Conservation (phyloP, 1,284 basidiomycete species). For the Rhodofomes roseus region DNA sequence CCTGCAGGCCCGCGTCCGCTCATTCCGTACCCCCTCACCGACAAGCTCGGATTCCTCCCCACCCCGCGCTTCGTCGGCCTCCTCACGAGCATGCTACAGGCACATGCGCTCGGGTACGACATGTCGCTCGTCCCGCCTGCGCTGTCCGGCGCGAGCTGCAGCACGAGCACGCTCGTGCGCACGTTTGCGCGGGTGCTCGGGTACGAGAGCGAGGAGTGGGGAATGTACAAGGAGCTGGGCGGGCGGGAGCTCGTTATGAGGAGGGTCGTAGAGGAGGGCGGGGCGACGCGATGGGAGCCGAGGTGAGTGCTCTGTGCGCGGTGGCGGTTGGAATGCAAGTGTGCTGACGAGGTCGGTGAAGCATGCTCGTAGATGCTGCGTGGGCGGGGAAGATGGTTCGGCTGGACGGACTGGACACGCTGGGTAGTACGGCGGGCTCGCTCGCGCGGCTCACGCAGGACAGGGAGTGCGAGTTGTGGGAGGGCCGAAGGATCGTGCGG, state of each 20-base stretch:
- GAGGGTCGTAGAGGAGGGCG: constrained; percentile 41
- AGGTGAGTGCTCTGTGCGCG: constrained; percentile 34
- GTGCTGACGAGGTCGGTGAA: constrained; percentile 18
- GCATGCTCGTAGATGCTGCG: constrained; percentile 53
- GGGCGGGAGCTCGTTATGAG: constrained; percentile 63
- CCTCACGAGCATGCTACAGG: constrained; percentile 32
- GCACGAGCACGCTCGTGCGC: constrained; percentile 31
- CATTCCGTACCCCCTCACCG: constrained; percentile 21
- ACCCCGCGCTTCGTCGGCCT: constrained; percentile 33
- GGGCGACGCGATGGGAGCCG: constrained; percentile 60
- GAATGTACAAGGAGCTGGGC: constrained; percentile 68
- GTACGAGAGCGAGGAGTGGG: constrained; percentile 54
- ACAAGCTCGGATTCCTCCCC: constrained; percentile 23
- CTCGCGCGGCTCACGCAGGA: constrained; percentile 56
- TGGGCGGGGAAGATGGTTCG: constrained; percentile 57
- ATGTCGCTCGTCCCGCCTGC: constrained; percentile 33
- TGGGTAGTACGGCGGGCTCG: constrained; percentile 60
- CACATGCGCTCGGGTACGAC: constrained; percentile 34
- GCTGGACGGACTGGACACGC: constrained; percentile 55
- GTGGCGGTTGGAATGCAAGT: not conserved
- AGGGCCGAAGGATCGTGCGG: constrained; percentile 51
- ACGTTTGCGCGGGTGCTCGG: constrained; percentile 49
- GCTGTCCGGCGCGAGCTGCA: constrained; percentile 31
- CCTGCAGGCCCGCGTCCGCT: constrained; percentile 41
- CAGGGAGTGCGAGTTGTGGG: constrained; percentile 61